Conservation (phyloP, 768 basidiomycete species). For the Cubamyces sp. region DNA sequence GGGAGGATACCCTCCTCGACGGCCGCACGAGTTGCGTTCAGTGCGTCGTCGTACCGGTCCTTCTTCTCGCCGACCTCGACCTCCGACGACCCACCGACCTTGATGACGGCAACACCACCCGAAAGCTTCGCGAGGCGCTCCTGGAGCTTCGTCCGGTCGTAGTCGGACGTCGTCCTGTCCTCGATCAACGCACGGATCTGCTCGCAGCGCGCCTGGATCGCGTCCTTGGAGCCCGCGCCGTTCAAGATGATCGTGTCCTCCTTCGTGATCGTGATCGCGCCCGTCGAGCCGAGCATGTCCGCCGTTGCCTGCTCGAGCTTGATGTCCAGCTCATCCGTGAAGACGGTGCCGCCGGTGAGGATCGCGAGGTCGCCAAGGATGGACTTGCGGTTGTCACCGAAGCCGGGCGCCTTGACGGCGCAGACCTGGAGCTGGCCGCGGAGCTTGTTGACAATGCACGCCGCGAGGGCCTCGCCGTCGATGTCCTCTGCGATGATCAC, state of each 20-base stretch:
- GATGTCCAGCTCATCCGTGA: constrained; percentile 91
- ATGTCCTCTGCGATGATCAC: constrained; percentile 98
- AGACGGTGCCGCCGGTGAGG: constrained; percentile 96
- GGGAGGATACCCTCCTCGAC: constrained; percentile 99
- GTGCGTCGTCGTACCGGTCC: constrained; percentile 95
- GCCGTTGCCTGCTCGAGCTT: constrained; percentile 90
- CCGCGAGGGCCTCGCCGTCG: constrained; percentile 96
- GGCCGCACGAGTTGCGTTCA: constrained; percentile 97
- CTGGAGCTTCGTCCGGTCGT: constrained; percentile 92
- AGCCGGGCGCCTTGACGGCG: constrained; percentile 96
- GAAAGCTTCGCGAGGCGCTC: constrained; percentile 95
- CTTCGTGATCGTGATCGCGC: constrained; percentile 93
- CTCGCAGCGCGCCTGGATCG: constrained; percentile 92
- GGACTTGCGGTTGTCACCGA: constrained; percentile 99
- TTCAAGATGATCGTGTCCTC: constrained; percentile 97
- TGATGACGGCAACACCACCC: constrained; percentile 98
- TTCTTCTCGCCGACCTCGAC: constrained; percentile 99
- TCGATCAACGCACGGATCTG: constrained; percentile 86
- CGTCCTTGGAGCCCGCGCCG: constrained; percentile 88
- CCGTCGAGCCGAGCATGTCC: constrained; percentile 90
- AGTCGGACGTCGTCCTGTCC: constrained; percentile 88
- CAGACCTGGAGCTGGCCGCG: constrained; percentile 94
- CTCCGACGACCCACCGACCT: constrained; percentile 91
- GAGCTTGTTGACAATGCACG: constrained; percentile 98
- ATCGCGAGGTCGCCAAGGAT: constrained; percentile 97